Conservation (phyloP, 164 flowering plant genomes). For the Macadamia tetraphylla region DNA sequence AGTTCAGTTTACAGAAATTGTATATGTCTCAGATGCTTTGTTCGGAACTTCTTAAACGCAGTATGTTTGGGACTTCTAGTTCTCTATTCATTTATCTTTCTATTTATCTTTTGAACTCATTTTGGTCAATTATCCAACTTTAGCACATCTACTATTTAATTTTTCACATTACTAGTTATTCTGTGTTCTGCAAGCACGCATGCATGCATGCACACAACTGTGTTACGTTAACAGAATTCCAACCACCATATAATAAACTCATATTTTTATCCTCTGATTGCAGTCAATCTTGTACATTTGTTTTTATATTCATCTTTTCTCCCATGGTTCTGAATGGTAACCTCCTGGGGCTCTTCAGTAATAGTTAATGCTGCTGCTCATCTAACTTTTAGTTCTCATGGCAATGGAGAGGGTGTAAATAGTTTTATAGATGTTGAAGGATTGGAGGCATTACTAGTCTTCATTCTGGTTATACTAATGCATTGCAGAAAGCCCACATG, state of each 20-base stretch:
- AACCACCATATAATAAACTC: neutral
- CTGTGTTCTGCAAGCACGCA: too few relatives aligned
- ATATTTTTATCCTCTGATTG: too few relatives aligned
- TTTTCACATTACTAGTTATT: neutral
- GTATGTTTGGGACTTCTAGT: conserved; percentile 32
- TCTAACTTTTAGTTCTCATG: neutral
- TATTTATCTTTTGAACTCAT: neutral
- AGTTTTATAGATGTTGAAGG: neutral
- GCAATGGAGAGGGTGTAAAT: neutral
- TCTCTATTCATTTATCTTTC: neutral
- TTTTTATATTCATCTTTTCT: neutral
- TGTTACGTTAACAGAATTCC: neutral
- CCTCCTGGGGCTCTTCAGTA: neutral
- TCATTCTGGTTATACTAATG: neutral
- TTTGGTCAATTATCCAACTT: neutral
- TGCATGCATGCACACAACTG: too few relatives aligned
- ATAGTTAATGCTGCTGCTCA: neutral
- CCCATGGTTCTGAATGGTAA: neutral
- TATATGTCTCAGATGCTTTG: conserved; percentile 60
- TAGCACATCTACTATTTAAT: neutral
- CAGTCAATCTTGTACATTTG: neutral
- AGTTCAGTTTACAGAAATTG: conserved; percentile 61
- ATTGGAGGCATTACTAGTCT: neutral
- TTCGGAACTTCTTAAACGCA: conserved; percentile 49
- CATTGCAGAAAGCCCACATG: too few relatives aligned